phyloP scores from a whole-genome alignment of 768 basidiomycete species.

The Pisolithus albus region DNA sequence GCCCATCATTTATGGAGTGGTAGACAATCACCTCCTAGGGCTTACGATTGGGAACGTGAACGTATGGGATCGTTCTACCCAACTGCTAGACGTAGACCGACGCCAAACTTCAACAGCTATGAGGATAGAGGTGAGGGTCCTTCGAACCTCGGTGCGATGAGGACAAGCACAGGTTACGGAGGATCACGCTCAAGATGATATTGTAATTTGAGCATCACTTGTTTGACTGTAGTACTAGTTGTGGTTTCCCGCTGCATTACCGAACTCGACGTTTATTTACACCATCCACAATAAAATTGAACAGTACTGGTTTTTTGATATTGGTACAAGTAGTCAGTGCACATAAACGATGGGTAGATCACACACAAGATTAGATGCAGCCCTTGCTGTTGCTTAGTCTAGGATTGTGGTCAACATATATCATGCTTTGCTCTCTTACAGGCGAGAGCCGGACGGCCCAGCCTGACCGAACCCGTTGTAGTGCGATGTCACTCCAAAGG shows the following conservation, averaged over 20 bases:
- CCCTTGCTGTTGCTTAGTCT: background rate
- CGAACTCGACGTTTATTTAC: too few species aligned
- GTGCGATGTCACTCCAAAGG: constrained; percentile 4
- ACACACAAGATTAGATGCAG: background rate
- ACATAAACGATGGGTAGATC: background rate
- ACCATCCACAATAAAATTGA: too few species aligned
- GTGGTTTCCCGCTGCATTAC: too few species aligned
- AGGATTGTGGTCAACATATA: too few species aligned
- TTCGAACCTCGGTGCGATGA: constrained; percentile 63
- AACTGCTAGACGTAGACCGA: constrained; percentile 17
- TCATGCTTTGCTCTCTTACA: background rate
- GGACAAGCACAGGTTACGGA: constrained; percentile 75
- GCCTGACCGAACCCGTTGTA: constrained; percentile 4
- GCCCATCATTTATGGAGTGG: constrained; percentile 52
- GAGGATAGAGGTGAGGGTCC: constrained; percentile 63
- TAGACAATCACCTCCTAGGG: constrained; percentile 20
- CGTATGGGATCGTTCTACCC: constrained; percentile 22
- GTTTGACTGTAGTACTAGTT: too few species aligned
- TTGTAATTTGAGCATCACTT: background rate
- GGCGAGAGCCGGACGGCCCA: background rate
- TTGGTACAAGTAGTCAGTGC: background rate
- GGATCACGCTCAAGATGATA: constrained; percentile 64
- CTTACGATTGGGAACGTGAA: constrained; percentile 58
- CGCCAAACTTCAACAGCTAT: constrained; percentile 12
- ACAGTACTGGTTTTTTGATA: background rate